Conservation (phyloP, 2,329 filamentous ascomycete species). For the Cladophialophora bantiana region DNA sequence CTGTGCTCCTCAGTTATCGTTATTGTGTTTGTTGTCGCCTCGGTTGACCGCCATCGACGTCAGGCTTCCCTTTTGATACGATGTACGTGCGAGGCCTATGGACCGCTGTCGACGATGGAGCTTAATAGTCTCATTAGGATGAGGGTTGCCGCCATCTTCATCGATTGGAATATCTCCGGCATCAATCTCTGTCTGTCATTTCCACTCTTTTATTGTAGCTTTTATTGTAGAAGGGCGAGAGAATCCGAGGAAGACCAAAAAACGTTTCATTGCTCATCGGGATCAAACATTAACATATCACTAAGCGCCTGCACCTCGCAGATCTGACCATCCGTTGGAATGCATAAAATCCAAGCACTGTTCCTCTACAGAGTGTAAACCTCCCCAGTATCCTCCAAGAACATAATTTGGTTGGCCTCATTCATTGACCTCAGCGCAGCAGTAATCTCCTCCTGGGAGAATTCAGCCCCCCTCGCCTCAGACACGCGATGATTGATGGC, state of each 20-base stretch:
- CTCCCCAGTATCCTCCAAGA: slow-evolving; percentile 41
- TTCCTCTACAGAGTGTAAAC: slow-evolving; percentile 38
- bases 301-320: slow-evolving; percentile 2
- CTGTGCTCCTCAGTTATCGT: background rate
- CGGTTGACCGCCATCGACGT: background rate
- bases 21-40: background rate
- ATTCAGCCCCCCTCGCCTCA: slow-evolving; percentile 63
- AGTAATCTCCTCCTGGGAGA: slow-evolving; percentile 74
- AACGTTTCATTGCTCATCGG: background rate
- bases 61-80: background rate
- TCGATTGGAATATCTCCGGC: background rate
- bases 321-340: background rate
- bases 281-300: background rate
- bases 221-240: background rate
- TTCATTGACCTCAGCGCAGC: slow-evolving; percentile 81
- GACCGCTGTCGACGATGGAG: background rate
- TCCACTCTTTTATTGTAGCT: background rate
- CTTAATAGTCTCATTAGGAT: background rate
- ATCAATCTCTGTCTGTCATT: background rate
- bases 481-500: slow-evolving; percentile 75
- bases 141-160: background rate
- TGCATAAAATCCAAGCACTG: background rate
- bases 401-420: slow-evolving; percentile 90
- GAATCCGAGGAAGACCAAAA: background rate
- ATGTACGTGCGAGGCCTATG: background rate